Evolutionary conservation across 495 filamentous ascomycete genomes (phyloP), one percentile per base, ranked within the genome.

Genomic region (Penicillium turbatum): DNA sequence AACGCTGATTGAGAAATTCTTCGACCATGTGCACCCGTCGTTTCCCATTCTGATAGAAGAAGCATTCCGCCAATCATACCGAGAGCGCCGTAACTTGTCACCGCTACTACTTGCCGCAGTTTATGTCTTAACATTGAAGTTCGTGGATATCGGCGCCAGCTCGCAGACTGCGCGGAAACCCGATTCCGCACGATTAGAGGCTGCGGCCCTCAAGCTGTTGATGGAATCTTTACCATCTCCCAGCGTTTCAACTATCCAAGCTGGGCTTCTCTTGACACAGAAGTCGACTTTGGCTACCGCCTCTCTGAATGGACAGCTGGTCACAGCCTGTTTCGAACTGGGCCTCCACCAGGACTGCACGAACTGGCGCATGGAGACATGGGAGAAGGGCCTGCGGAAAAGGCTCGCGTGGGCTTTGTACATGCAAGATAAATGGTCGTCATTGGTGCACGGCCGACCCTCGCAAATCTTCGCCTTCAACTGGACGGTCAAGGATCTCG

Each of bases 171-270:
- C 78, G 5, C 82, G 84, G 27, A 82, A 84, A 52, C 89, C 91
- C 6, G 87, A 97, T 69, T 75, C 87, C 41, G 72, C 75, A 32
- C 82, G 84, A 54, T 73, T 97, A 34, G 92, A 97, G 71, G 81
- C 85, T 55, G 74, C 90, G 27, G 88, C 92, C 31, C 78, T 85
- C 55, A 82, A 82, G 42, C 79, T 87, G 29, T 75, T 96, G 41
- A 82, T 80, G 2, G 83, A 88, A 50, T 88, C 89, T 40, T 83
- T 96, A 70, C 85, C 87, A 51, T 77, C 86, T 55, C 89, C 93
- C 3, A 95, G 92, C 55, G 79, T 97, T n/a, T 92, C 92, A 13
- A 93, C 92, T 2, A 82, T 98, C 27, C 93, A 98, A 67, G 92
- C 90, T 3, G 93, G 92, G 9, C 72, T 98, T 42, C 70, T 98